Base-by-base conservation (phyloP, 2,329 filamentous ascomycete species). In the Hypoxylon sp. region DNA sequence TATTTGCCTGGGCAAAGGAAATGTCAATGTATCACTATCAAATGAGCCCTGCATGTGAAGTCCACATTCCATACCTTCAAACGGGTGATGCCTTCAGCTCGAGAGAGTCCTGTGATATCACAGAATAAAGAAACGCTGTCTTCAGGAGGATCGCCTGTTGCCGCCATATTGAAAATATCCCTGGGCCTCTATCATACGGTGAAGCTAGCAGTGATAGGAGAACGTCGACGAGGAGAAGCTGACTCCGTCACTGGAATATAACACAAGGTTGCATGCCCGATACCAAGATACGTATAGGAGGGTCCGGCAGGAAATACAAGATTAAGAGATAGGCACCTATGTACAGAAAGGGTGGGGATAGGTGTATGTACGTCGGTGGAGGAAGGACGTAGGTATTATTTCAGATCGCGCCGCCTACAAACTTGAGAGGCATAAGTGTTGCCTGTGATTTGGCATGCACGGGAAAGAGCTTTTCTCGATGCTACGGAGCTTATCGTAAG, bases 1-100 rank as follows among this genome's bases (percentile, higher is more conserved):
- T 80, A 66, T 86, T 82, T 33, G 74, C 77, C 80, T 82, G 54
- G 60, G 48, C 26, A 24, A 46, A 26, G 45, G 45, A 53, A 32
- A 55, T 22, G 9, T 12, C 36, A 36, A 11, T 8, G 7, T 9
- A 28, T 60, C 18, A 59, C 53, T 24, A 49, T 57, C 12, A 20
- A 14, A 44, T 59, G 33, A 40, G 52, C 18, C 30, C 64, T 65
- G 40, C 16, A 38, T 42, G 28, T 40, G 44, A 52, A 28, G 18
- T 38, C 5, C 22, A 18, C 3, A 33, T 38, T 12, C 32, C 32
- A 40, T 71, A 76, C 74, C 73, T 74, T 74, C 8, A 76, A 54
- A 24, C 72, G 69, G 20, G 45, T 66, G 54, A 73, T 62, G 18
- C 69, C 74, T 61, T 74, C 71, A 3, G 49, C 36, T 33, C 72